Evolutionary conservation across 129 eudicot species (phyloP), one percentile per base, ranked within the genome.

Genomic region (Tagetes erecta): DNA sequence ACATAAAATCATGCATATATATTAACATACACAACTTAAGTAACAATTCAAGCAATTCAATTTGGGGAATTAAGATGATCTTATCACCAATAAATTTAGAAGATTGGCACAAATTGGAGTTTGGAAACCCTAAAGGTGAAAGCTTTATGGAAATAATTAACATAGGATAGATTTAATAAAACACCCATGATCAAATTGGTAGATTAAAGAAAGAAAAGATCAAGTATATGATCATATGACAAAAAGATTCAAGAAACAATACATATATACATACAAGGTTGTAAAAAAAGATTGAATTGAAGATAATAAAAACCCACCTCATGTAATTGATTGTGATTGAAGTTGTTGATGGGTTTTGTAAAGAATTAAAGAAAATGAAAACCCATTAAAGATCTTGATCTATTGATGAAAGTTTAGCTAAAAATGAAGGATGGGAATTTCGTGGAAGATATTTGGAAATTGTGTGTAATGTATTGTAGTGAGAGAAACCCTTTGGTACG

Each of bases 341-440:
- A 72, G 60, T 42, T 64, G 13, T 72, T 45, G 78, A 45, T 79
- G 78, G 78, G 78, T 64, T 6, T 79, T 36, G 49, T 79, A 8
- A 72, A 35, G 74, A 72, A 71, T 71, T 5, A 72, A 64, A 41
- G 35, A 34, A 34, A 65, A 72, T 35, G 7, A 34, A 62, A 52
- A 53, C 82, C 82, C 82, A 79, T 71, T 0, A 64, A 79, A 20
- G 72, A 53, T 72, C 78, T 72, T 72, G 82, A 72, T 71, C 34
- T 53, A 60, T 72, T 64, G 82, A 72, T 71, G 78, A 52, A 40
- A 59, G 1, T 34, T 64, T 9, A 79, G 68, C 78, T 71, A 38
- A 72, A 68, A 76, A 76, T 50, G 10, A 62, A 76, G 60, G 10
- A 62, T 36, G 63, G 11, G 68, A 78, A 78, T 12, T 56, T 79